These are phyloP conservation scores for Parastagonospora avenae DNA, from an alignment of 2,329 filamentous ascomycete genomes.

Conservation along the genomic window DNA sequence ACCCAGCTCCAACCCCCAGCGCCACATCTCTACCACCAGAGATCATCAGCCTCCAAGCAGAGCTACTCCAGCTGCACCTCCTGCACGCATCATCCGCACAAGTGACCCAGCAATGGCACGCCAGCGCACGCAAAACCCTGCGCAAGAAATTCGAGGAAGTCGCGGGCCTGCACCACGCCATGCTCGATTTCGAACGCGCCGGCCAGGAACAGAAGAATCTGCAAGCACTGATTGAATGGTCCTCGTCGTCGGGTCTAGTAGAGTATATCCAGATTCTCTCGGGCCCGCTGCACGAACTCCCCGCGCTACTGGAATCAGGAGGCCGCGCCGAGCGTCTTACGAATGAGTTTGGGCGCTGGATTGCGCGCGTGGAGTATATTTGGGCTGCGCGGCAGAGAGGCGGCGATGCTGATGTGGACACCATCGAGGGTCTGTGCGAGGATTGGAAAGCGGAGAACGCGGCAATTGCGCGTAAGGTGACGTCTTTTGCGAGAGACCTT, in stretches of 20 bases:
- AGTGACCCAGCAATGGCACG: conserved; percentile 36
- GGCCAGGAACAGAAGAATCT: conserved; percentile 45
- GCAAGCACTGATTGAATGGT: conserved; percentile 43
- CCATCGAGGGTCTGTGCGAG: conserved; percentile 39
- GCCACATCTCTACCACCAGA: conserved; percentile 34
- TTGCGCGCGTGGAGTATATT: conserved; percentile 33
- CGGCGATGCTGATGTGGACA: conserved; percentile 14
- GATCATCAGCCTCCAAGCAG: conserved; percentile 40
- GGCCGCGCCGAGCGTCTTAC: conserved; percentile 40
- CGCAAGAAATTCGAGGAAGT: conserved; percentile 45
- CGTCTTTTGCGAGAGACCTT: conserved; percentile 36
- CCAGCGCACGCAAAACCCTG: conserved; percentile 37
- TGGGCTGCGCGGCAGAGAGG: conserved; percentile 22
- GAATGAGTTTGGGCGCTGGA: conserved; percentile 41
- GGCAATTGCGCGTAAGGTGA: conserved; percentile 42
- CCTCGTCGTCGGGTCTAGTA: conserved; percentile 32
- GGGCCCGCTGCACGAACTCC: conserved; percentile 44
- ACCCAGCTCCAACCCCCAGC: conserved; percentile 31
- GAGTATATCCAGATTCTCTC: conserved; percentile 45
- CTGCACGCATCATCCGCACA: conserved; percentile 35
- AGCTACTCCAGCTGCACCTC: conserved; percentile 47
- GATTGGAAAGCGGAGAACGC: conserved; percentile 43
- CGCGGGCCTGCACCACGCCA: conserved; percentile 38
- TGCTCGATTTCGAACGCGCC: conserved; percentile 45
- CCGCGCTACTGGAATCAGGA: conserved; percentile 36